These are phyloP conservation scores for Xylaria digitata DNA, from an alignment of 2,329 filamentous ascomycete genomes.

Conservation along the genomic window DNA sequence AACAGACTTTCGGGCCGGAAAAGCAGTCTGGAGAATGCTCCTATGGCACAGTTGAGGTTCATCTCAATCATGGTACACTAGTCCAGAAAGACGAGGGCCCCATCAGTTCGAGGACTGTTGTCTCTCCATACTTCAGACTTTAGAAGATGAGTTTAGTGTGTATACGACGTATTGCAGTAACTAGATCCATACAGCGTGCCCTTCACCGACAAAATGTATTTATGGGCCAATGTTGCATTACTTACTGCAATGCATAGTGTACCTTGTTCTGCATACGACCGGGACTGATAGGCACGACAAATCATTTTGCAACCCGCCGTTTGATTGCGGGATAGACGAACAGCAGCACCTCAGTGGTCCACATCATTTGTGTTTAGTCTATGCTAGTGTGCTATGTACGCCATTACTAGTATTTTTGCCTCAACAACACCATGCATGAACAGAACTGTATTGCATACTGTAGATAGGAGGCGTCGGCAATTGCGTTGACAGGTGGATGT, in stretches of 20 bases:
- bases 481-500: constrained; percentile 21
- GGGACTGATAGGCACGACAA: background rate
- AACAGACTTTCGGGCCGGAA: background rate
- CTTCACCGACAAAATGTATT: constrained; percentile 11
- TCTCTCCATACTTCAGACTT: background rate
- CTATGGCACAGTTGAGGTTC: background rate
- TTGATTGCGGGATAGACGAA: constrained; percentile 4
- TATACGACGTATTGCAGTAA: background rate
- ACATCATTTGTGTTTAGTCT: background rate
- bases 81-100: background rate
- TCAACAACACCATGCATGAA: background rate
- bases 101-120: background rate
- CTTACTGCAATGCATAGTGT: constrained; percentile 4
- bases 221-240: constrained; percentile 1
- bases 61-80: background rate
- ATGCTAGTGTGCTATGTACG: no score
- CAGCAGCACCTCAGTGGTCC: background rate
- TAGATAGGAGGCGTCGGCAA: constrained; percentile 12
- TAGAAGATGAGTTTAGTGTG: background rate
- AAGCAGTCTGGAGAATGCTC: background rate
- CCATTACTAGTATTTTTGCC: background rate
- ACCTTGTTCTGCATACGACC: background rate
- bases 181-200: background rate
- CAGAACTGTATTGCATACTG: background rate
- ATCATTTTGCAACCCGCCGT: background rate